Evolutionary conservation across 2,329 filamentous ascomycete species (phyloP), one percentile per base, ranked within the genome.

Genomic region (Cercospora beticola): DNA sequence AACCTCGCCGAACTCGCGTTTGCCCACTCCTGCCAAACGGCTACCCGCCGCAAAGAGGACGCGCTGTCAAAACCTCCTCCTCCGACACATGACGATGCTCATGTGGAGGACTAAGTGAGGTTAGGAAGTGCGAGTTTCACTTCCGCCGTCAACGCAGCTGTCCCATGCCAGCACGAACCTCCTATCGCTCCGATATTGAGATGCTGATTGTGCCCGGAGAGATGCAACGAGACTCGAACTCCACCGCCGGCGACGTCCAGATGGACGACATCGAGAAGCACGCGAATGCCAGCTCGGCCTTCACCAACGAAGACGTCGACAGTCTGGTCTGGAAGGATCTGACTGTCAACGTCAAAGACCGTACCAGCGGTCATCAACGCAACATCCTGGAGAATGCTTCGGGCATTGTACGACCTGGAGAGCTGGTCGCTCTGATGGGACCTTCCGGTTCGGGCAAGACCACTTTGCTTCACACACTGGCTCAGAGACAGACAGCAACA

Each of bases 401-500:
- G 26, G 72, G 72, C 10, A 62, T 73, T 49, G 70, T 70, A n/a
- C 66, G 63, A 9, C 88, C 88, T 40, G 91, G 90, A 28, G 87
- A 92, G 74, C 82, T 93, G 52, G 84, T 92, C 67, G 92, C 92
- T 52, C 79, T 95, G 43, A 94, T 95, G 91, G 92, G 92, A 5
- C 91, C 91, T 7, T 81, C 80, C 75, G 82, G 82, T 46, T 82
- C 87, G 65, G 92, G 92, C 60, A 96, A 96, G 80, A 95, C 92
- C 0, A 95, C 92, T 0, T 84, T 96, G 0, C 84, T 96, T 33
- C 93, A 94, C 76, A 86, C 90, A 4, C 87, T 95, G 9, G 92
- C 92, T 12, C 86, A 87, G 62, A 83, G 89, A 68, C 80, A 81
- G 71, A 81, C 81, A 10, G 81, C 81, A 10, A 82, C 82, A 0